Conservation (phyloP, 2,329 filamentous ascomycete species). For the Furcasterigmium sp. region DNA sequence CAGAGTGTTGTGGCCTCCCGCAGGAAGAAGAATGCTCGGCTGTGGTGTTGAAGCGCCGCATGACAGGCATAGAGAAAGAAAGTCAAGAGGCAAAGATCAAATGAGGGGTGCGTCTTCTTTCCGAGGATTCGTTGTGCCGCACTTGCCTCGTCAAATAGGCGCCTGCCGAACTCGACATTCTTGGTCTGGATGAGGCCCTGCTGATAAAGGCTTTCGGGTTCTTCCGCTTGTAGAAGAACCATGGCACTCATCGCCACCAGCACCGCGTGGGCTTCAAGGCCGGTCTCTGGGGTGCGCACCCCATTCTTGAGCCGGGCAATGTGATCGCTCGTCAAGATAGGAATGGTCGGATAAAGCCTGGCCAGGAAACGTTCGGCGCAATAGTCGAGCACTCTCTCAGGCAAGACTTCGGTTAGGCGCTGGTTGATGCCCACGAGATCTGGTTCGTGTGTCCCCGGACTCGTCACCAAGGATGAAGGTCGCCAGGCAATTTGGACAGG, state of each 20-base stretch:
- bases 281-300: constrained; percentile 16
- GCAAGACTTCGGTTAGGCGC: constrained; percentile 26
- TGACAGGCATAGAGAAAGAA: constrained; percentile 42
- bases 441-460: constrained; percentile 4
- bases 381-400: constrained; percentile 25
- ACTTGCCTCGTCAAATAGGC: constrained; percentile 28
- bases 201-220: constrained; percentile 23
- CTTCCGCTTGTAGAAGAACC: constrained; percentile 34
- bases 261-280: constrained; percentile 27
- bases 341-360: constrained; percentile 34
- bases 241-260: constrained; percentile 33
- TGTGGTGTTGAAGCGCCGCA: constrained; percentile 34
- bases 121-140: constrained; percentile 24
- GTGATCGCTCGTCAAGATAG: constrained; percentile 33
- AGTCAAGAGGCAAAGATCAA: constrained; percentile 32
- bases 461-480: constrained; percentile 5
- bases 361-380: constrained; percentile 34
- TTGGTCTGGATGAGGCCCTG: constrained; percentile 26
- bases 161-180: constrained; percentile 29
- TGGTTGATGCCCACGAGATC: constrained; percentile 15
- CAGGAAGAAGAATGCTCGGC: constrained; percentile 35
- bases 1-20: constrained; percentile 37
- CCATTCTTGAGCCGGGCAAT: constrained; percentile 21
- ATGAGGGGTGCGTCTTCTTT: constrained; percentile 25
- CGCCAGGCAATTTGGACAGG: constrained; percentile 10